A percentile compares a stretch with the other conserved stretches of the same genome.
phyloP scores from a whole-genome alignment of 305 asterid genomes.

The Fraxinus baroniana region DNA sequence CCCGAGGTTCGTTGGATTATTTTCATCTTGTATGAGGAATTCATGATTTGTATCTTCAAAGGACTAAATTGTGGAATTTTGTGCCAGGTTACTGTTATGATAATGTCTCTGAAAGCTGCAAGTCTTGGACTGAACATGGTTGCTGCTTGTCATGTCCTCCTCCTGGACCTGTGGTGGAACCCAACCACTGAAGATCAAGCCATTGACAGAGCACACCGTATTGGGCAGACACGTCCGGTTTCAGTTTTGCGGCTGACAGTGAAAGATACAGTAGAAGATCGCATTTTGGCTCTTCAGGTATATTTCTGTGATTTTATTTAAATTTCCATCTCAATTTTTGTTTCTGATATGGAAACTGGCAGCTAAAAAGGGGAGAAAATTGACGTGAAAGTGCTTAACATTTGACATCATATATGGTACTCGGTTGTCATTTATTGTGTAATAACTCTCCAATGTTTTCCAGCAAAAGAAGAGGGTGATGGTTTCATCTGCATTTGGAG shows the following conservation, averaged over 20 bases:
- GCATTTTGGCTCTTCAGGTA: conserved; percentile 97
- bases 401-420: not conserved
- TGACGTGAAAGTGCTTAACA: not conserved
- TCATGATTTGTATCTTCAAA: not conserved
- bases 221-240: conserved; percentile 95
- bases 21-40: conserved; percentile 17
- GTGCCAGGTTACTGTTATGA: conserved; percentile 80
- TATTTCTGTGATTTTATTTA: not conserved
- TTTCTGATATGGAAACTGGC: not conserved
- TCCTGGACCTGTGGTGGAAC: conserved; percentile 99
- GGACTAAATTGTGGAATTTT: conserved; percentile 21
- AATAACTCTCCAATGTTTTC: conserved; percentile 5
- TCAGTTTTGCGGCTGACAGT: conserved; percentile 88
- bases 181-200: conserved; percentile 99
- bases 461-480: conserved; percentile 96
- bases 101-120: conserved; percentile 97
- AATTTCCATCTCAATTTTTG: not conserved
- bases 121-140: conserved; percentile 99
- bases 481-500: conserved; percentile 98
- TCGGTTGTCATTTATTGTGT: not conserved
- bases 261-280: conserved; percentile 97
- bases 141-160: conserved; percentile 87
- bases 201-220: conserved; percentile 94
- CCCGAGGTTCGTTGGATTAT: conserved; percentile 66
- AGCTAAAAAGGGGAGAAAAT: not conserved